Percentiles rank a stretch among this genome's conserved stretches.
phyloP scores from a whole-genome alignment of 805 yeast species.

The Starmerella vitae region DNA sequence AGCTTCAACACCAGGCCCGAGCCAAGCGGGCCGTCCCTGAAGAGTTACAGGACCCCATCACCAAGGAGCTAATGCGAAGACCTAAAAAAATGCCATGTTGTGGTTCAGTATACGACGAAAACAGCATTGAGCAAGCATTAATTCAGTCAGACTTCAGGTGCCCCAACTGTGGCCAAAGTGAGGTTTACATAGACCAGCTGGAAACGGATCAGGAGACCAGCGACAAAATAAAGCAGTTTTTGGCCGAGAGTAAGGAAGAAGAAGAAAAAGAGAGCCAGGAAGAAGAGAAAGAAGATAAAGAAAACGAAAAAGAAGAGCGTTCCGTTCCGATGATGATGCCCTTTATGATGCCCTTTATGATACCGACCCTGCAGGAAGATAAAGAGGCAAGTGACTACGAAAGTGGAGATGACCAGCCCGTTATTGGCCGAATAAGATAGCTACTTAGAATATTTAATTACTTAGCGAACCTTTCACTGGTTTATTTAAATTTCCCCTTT shows the following conservation, averaged over 20 bases:
- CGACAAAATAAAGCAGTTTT: constrained; percentile 37
- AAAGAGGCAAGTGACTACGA: constrained; percentile 9
- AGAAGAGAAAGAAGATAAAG: neutral
- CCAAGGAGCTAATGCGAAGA: constrained; percentile 45
- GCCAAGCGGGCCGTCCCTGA: constrained; percentile 38
- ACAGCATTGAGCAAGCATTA: constrained; percentile 49
- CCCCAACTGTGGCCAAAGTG: constrained; percentile 69
- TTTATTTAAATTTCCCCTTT: neutral
- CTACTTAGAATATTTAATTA: neutral
- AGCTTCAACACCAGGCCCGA: constrained; percentile 32
- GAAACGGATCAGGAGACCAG: constrained; percentile 48
- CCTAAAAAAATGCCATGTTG: constrained; percentile 85
- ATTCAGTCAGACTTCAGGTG: constrained; percentile 79
- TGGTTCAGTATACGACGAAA: constrained; percentile 41
- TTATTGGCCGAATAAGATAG: constrained; percentile 14
- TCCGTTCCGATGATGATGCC: constrained; percentile 12
- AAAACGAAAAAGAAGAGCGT: neutral
- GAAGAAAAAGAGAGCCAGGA: neutral
- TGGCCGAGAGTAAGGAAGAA: constrained; percentile 10
- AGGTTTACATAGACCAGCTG: constrained; percentile 62
- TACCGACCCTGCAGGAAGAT: constrained; percentile 13
- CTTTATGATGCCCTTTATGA: constrained; percentile 21
- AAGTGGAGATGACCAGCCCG: constrained; percentile 10
- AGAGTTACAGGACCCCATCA: constrained; percentile 57
- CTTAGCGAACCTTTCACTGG: too few species aligned